Evolutionary conservation across 805 yeast species (phyloP), one percentile per base, ranked within the genome.

Genomic region (Metschnikowia orientalis): DNA sequence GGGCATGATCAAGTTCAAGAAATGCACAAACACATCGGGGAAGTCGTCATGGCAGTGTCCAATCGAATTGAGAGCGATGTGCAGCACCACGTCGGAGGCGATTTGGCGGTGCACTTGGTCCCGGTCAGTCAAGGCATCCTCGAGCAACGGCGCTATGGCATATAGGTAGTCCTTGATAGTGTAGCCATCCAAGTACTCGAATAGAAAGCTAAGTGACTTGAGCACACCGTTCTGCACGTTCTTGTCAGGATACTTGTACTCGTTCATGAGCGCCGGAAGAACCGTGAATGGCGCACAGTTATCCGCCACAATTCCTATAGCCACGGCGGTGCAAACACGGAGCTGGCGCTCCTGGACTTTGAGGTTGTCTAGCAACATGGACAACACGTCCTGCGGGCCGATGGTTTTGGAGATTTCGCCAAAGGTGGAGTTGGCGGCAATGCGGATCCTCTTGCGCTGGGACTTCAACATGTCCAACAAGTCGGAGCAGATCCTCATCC

Each of bases 401-500:
- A 92, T 81, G 0, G 95, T 95, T 42, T 75, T 75, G 0, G 98
- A 89, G 41, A 92, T 88, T 32, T 75, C 73, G 0, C 97, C 98
- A 63, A 92, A 92, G 0, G 97, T 85, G 12, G 75, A 76, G 52
- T 89, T 92, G 0, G 98, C 95, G 0, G 89, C 82, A 18, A 79
- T 69, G 42, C 97, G 64, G 28, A 89, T 85, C 9, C 79, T 67
- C 48, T 82, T 86, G 36, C 75, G 76, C 5, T 83, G 76, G 14
- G 95, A 81, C 51, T 86, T 87, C 38, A 92, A 69, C 79, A 90
- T 79, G 45, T 92, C 97, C 28, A 92, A 59, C 20, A 92, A 67
- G 50, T 89, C 96, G 57, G 85, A 87, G 50, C 96, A 85, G 16
- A 90, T 84, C 42, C 97, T 70, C 90, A 92, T 86, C 99, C 98